These are phyloP conservation scores for Dothistroma septosporum DNA, from an alignment of 2,329 filamentous ascomycete species.

Conservation along the genomic window DNA sequence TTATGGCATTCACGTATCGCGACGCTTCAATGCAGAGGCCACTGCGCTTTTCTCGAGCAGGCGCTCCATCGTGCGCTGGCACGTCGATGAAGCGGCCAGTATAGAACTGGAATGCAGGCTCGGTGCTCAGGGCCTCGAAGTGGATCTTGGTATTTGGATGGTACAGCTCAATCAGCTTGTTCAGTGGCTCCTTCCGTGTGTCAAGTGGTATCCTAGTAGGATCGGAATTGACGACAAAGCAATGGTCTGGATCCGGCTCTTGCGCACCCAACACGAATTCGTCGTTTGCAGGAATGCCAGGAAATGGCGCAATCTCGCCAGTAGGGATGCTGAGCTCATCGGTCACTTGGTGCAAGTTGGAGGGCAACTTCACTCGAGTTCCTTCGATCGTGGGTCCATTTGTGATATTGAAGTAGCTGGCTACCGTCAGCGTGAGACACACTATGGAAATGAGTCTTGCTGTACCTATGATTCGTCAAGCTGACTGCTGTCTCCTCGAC, in stretches of 20 bases:
- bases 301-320: slow-evolving; percentile 60
- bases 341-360: slow-evolving; percentile 66
- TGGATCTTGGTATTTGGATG: slow-evolving; percentile 73
- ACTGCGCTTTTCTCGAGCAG: slow-evolving; percentile 62
- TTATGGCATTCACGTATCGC: slow-evolving; percentile 83
- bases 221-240: slow-evolving; percentile 72
- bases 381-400: slow-evolving; percentile 58
- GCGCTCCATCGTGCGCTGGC: slow-evolving; percentile 53
- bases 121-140: slow-evolving; percentile 83
- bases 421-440: slow-evolving; percentile 14
- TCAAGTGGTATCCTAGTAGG: slow-evolving; percentile 51
- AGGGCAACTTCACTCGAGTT: slow-evolving; percentile 56
- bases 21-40: slow-evolving; percentile 92
- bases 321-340: slow-evolving; percentile 71
- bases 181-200: slow-evolving; percentile 55
- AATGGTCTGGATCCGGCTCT: slow-evolving; percentile 80
- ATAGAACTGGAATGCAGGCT: slow-evolving; percentile 97
- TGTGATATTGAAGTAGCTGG: slow-evolving; percentile 65
- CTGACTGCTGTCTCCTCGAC: slow-evolving; percentile 88
- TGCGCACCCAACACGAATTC: slow-evolving; percentile 68
- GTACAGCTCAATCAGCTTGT: slow-evolving; percentile 64
- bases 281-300: slow-evolving; percentile 60
- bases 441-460: not conserved
- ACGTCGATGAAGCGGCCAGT: slow-evolving; percentile 82
- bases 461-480: slow-evolving; percentile 89